These are phyloP conservation scores for Mallotus nudiflorus DNA, from an alignment of 345 rosid species.

Conservation along the genomic window DNA sequence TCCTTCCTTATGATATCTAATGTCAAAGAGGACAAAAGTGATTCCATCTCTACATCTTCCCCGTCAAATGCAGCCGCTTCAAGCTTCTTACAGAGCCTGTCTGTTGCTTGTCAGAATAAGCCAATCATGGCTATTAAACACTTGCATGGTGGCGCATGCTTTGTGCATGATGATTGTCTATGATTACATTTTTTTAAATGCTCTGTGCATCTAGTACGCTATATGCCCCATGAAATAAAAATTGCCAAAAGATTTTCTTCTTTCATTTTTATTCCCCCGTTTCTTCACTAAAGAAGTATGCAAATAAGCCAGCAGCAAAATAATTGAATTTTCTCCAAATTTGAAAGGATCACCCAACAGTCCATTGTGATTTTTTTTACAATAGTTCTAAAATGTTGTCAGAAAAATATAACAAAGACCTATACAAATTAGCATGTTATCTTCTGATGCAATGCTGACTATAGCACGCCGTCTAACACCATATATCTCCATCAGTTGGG, in stretches of 20 bases:
- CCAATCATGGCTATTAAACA: slow-evolving; percentile 77
- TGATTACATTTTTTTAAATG: not conserved
- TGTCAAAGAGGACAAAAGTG: slow-evolving; percentile 91
- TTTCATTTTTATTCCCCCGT: not conserved
- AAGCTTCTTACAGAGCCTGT: slow-evolving; percentile 84
- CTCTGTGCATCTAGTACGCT: not conserved
- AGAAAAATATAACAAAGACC: no score
- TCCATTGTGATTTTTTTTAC: no score
- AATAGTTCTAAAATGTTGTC: no score
- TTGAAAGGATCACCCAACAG: no score
- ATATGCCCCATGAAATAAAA: not conserved
- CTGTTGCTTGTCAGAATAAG: slow-evolving; percentile 82
- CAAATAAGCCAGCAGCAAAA: no score
- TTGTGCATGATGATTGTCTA: no score
- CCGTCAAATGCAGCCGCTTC: slow-evolving; percentile 71
- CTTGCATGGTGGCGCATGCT: not conserved
- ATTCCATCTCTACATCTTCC: slow-evolving; percentile 93
- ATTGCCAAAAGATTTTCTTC: not conserved
- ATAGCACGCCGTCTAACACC: slow-evolving; percentile 88
- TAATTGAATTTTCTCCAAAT: no score
- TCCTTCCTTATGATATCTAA: slow-evolving; percentile 92
- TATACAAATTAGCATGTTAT: slow-evolving; percentile 24
- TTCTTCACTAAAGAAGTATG: no score
- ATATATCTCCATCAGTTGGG: slow-evolving; percentile 92
- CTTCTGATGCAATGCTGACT: slow-evolving; percentile 93